These are phyloP conservation scores for Wickerhamomyces subpelliculosus DNA, from an alignment of 805 yeast genomes.

Conservation along the genomic window DNA sequence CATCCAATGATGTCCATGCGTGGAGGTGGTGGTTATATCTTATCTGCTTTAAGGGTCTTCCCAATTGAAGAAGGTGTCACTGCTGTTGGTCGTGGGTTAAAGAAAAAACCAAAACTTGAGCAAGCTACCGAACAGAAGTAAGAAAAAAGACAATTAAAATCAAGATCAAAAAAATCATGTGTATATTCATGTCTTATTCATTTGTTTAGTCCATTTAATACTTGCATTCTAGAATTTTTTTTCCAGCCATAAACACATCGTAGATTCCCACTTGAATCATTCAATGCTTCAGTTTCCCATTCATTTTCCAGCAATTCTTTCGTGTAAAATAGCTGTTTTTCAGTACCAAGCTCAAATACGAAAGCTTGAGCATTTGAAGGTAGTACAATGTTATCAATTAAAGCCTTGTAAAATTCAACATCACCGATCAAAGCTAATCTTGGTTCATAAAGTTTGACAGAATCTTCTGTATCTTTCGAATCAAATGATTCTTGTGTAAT, in stretches of 20 bases:
- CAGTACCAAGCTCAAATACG: conserved; percentile 72
- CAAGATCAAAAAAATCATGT: no score
- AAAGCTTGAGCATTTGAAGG: conserved; percentile 44
- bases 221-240: conserved; percentile 14
- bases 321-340: conserved; percentile 45
- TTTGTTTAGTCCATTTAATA: conserved; percentile 4
- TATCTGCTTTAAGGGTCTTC: conserved; percentile 71
- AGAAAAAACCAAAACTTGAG: conserved; percentile 28
- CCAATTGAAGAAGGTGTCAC: conserved; percentile 62
- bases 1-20: conserved; percentile 94
- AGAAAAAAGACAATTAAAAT: no score
- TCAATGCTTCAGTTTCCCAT: conserved; percentile 45
- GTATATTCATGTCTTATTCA: conserved; percentile 1
- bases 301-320: conserved; percentile 10
- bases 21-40: conserved; percentile 86
- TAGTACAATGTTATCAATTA: conserved; percentile 39
- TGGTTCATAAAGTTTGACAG: conserved; percentile 76
- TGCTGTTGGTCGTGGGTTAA: conserved; percentile 57
- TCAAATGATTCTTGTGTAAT: conserved; percentile 44
- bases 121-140: no score
- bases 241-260: conserved; percentile 66
- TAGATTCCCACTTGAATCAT: conserved; percentile 44
- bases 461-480: conserved; percentile 40
- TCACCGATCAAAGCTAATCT: conserved; percentile 72
- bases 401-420: conserved; percentile 56